These are phyloP conservation scores for Sclerotinia trifoliorum DNA, from an alignment of 2,329 filamentous ascomycete genomes.

Conservation along the genomic window DNA sequence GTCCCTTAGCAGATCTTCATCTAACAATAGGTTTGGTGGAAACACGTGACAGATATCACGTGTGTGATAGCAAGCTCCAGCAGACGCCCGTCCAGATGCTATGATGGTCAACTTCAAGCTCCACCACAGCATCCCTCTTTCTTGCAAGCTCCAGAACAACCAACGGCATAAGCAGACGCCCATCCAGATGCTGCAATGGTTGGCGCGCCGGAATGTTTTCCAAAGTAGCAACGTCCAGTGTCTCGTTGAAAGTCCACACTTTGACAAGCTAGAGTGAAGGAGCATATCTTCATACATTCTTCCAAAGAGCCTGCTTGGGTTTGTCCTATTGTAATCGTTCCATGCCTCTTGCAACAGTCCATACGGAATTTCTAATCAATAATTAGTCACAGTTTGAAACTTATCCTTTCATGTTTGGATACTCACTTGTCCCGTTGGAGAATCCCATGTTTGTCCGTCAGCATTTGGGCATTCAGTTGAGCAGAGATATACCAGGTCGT, in stretches of 20 bases:
- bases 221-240: conserved; percentile 1
- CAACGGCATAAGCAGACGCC: conserved; percentile 19
- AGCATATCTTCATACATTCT: conserved; percentile 12
- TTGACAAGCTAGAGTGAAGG: too few species aligned
- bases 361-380: neutral
- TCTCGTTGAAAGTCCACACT: neutral
- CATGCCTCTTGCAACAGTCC: conserved; percentile 7
- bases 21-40: too few species aligned
- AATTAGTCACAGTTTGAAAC: neutral
- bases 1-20: too few species aligned
- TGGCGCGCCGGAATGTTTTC: conserved; percentile 5
- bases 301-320: conserved; percentile 1
- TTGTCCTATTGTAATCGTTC: neutral
- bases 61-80: too few species aligned
- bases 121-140: conserved; percentile 3
- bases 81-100: too few species aligned
- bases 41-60: too few species aligned
- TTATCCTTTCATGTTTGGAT: neutral
- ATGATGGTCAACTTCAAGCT: neutral
- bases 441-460: conserved; percentile 18
- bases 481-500: conserved; percentile 2
- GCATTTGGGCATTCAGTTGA: conserved; percentile 16
- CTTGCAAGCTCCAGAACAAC: conserved; percentile 15
- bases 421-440: conserved; percentile 11
- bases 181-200: conserved; percentile 11